Conservation (phyloP, 495 filamentous ascomycete genomes). For the Trichoderma erinaceum region DNA sequence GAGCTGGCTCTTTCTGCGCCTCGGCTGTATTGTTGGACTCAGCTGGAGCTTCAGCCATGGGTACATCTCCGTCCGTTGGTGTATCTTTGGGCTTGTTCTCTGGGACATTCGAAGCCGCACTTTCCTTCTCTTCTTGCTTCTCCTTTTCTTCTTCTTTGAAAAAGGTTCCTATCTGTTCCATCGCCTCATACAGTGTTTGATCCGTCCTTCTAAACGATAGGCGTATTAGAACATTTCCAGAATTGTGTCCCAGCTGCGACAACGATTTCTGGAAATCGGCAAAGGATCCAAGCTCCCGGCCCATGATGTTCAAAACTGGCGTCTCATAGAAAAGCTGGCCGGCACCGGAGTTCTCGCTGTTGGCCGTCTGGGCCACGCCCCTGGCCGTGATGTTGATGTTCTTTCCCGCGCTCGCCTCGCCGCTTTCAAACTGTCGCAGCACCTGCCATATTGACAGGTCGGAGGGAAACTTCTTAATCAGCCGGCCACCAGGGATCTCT, state of each 20-base stretch:
- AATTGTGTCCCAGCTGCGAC: conserved; percentile 78
- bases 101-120: background rate
- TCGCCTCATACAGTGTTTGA: conserved; percentile 75
- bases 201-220: conserved; percentile 69
- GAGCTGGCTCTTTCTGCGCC: conserved; percentile 11
- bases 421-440: conserved; percentile 78
- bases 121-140: conserved; percentile 16
- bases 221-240: conserved; percentile 69
- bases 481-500: conserved; percentile 49
- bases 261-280: conserved; percentile 81
- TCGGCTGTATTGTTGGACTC: conserved; percentile 3
- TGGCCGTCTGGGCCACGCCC: conserved; percentile 54
- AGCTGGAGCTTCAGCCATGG: conserved; percentile 19
- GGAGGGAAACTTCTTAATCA: conserved; percentile 77
- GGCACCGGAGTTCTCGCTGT: conserved; percentile 26
- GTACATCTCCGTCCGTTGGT: conserved; percentile 8
- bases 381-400: conserved; percentile 74
- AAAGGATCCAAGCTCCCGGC: conserved; percentile 66
- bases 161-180: conserved; percentile 69
- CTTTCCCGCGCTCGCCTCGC: conserved; percentile 47
- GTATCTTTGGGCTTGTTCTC: conserved; percentile 5
- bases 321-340: conserved; percentile 82
- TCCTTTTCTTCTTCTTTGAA: conserved; percentile 45
- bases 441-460: conserved; percentile 82
- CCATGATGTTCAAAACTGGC: conserved; percentile 76